These are phyloP conservation scores for Neurospora hispaniola DNA, from an alignment of 495 filamentous ascomycete species.

Conservation along the genomic window DNA sequence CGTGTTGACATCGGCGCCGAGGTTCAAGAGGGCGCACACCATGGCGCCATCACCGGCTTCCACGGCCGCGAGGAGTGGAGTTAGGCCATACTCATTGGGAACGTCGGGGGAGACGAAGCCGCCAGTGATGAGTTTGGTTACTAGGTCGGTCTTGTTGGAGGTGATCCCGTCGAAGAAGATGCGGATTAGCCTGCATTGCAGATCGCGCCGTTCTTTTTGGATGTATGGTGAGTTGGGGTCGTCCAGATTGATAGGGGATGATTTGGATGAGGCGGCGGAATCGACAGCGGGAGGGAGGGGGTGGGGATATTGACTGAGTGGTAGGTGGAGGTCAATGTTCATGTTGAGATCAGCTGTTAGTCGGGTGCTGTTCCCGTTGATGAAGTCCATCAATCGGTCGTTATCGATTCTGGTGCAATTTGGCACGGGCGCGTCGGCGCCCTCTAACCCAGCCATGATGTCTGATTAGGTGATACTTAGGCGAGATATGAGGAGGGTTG, in stretches of 20 bases:
- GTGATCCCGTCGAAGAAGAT: constrained; percentile 14
- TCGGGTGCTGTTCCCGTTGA: background rate
- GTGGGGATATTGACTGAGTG: constrained; percentile 5
- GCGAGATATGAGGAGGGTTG: background rate
- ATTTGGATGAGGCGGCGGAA: background rate
- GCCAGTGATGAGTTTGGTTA: constrained; percentile 8
- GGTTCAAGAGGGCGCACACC: constrained; percentile 18
- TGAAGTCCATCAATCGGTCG: background rate
- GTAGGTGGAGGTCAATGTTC: constrained; percentile 3
- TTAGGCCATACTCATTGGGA: constrained; percentile 11
- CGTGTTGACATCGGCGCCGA: constrained; percentile 21
- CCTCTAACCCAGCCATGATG: background rate
- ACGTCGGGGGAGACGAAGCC: constrained; percentile 22
- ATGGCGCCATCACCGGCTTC: constrained; percentile 18
- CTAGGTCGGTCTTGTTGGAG: constrained; percentile 10
- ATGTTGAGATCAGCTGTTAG: background rate
- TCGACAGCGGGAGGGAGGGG: background rate
- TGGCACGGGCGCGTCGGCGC: constrained; percentile 6
- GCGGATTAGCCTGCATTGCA: constrained; percentile 10
- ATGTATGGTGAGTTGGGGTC: background rate
- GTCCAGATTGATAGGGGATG: background rate
- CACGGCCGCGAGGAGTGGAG: constrained; percentile 28
- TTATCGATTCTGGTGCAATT: constrained; percentile 6
- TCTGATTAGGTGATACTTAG: background rate
- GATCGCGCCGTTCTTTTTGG: background rate